phyloP scores from a whole-genome alignment of 768 basidiomycete genomes.

The Scleroderma bovista region DNA sequence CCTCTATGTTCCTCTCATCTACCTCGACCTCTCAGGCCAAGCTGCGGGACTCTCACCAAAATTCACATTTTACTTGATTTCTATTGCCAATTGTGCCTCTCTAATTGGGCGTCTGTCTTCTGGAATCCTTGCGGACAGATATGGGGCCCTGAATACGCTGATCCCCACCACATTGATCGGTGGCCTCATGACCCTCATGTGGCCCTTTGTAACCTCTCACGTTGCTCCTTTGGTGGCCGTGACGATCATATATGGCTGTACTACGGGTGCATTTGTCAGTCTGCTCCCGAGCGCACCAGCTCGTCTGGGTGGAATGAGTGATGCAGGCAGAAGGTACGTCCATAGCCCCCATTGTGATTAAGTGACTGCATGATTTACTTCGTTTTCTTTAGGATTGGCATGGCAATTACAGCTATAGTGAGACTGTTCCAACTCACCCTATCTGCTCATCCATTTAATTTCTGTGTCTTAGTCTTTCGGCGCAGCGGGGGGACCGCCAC shows the following conservation, averaged over 20 bases:
- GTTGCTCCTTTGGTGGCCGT: constrained; percentile 26
- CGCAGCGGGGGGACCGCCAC: too few species aligned
- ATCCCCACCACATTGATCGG: constrained; percentile 35
- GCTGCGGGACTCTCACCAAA: constrained; percentile 5
- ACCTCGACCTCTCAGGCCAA: constrained; percentile 5
- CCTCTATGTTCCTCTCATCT: constrained; percentile 6
- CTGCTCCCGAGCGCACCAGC: constrained; percentile 5
- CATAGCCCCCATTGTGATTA: too few species aligned
- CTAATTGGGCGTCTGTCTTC: constrained; percentile 6
- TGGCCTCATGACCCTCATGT: constrained; percentile 36
- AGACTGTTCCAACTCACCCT: too few species aligned
- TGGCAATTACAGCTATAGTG: too few species aligned
- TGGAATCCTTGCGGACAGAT: constrained; percentile 6
- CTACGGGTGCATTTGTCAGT: constrained; percentile 7
- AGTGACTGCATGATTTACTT: too few species aligned
- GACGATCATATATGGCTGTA: constrained; percentile 35
- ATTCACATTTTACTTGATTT: constrained; percentile 6
- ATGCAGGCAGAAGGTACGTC: constrained; percentile 5
- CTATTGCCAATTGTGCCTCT: constrained; percentile 6
- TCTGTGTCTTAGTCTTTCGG: too few species aligned
- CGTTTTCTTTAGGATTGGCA: too few species aligned
- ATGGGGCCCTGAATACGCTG: constrained; percentile 39
- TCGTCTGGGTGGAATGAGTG: constrained; percentile 7
- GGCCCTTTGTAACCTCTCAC: constrained; percentile 35
- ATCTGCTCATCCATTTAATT: too few species aligned